These are phyloP conservation scores for Monosporozyma servazzii DNA, from an alignment of 805 yeast genomes.

Conservation along the genomic window DNA sequence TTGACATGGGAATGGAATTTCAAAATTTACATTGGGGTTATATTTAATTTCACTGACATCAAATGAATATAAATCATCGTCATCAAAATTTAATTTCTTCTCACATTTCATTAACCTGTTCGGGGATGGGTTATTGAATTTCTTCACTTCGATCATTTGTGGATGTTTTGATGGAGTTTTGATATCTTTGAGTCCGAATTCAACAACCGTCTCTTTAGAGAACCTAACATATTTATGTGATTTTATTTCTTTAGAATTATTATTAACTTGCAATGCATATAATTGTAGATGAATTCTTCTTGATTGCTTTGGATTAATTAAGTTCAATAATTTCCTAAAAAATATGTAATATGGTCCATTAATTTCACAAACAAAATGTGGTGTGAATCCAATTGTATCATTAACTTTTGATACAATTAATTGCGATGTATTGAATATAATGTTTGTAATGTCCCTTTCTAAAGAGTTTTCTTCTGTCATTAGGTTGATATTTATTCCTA, in stretches of 20 bases:
- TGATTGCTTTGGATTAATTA: neutral
- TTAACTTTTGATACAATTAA: neutral
- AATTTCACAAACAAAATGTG: neutral
- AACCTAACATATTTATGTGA: neutral
- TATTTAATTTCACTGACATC: neutral
- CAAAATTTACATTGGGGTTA: neutral
- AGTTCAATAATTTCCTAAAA: neutral
- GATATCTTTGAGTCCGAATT: neutral
- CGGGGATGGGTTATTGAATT: neutral
- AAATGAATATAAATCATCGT: neutral
- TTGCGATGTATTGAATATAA: neutral
- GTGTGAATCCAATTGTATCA: neutral
- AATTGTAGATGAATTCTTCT: constrained; percentile 1
- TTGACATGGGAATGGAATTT: neutral
- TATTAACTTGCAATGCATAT: neutral
- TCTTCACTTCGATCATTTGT: neutral
- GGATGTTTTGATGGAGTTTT: neutral
- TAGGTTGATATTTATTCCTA: neutral
- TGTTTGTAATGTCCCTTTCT: neutral
- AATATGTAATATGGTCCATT: neutral
- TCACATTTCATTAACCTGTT: neutral
- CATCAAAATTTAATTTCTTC: neutral
- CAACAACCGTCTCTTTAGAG: neutral
- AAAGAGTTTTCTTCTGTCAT: neutral
- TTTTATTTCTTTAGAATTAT: neutral